Evolutionary conservation across 1,139 yeast genomes (phyloP).

Genomic region (Protomyces lactucae-debilis): DNA sequence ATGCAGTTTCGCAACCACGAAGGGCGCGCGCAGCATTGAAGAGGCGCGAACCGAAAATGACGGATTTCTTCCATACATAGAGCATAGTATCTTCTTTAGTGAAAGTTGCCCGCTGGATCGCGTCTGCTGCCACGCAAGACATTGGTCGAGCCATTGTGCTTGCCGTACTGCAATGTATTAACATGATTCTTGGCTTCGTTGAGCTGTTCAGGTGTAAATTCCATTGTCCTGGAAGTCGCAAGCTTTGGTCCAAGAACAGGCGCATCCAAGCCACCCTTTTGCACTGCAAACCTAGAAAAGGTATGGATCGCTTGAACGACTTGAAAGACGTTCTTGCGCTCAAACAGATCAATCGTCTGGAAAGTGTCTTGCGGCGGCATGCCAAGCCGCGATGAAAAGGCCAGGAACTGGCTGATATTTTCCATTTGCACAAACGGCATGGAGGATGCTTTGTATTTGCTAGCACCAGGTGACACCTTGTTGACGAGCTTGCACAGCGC

Average conservation of each 20-base stretch:
- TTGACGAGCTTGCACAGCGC: slow-evolving; percentile 43
- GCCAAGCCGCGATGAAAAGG: slow-evolving; percentile 56
- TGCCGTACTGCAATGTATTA: slow-evolving; percentile 57
- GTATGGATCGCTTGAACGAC: slow-evolving; percentile 70
- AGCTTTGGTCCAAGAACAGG: slow-evolving; percentile 47
- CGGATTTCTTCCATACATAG: slow-evolving; percentile 12
- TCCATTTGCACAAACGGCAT: slow-evolving; percentile 91
- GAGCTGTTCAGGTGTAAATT: slow-evolving; percentile 35
- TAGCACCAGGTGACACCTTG: slow-evolving; percentile 21
- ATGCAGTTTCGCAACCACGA: slow-evolving; percentile 6
- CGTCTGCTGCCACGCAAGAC: slow-evolving; percentile 16
- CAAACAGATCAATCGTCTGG: slow-evolving; percentile 75
- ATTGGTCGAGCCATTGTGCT: slow-evolving; percentile 7
- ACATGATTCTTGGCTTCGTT: slow-evolving; percentile 45
- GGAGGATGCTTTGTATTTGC: slow-evolving; percentile 52
- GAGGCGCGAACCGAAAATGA: slow-evolving; percentile 11
- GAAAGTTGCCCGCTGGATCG: slow-evolving; percentile 27
- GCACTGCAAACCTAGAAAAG: slow-evolving; percentile 58
- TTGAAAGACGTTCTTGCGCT: slow-evolving; percentile 69
- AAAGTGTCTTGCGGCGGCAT: slow-evolving; percentile 80
- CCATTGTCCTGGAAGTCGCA: slow-evolving; percentile 35
- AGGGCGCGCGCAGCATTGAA: slow-evolving; percentile 9
- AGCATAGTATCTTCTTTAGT: slow-evolving; percentile 1
- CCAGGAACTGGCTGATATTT: slow-evolving; percentile 67
- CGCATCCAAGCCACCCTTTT: slow-evolving; percentile 47